Base-by-base conservation (phyloP, 495 filamentous ascomycete species). In the Xeromyces bisporus region DNA sequence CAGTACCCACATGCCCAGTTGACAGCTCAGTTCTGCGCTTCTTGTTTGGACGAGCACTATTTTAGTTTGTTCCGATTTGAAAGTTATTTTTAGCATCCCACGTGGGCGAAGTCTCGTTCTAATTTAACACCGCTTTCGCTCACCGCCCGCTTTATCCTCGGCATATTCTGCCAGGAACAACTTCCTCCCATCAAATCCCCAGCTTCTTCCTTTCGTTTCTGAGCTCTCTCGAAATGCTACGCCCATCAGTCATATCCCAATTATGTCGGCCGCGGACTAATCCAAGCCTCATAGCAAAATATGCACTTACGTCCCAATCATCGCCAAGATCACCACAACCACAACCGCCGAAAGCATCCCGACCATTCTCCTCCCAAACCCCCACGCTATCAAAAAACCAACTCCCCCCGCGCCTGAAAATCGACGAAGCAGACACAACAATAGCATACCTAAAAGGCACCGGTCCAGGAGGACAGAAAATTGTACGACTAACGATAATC, bases 391-490 rank as follows among this genome's bases (percentile, higher is more conserved):
- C 50, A 16, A 77, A 78, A 42, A 4, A 21, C 20, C 60, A 60
- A 26, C 58, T 93, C 35, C 87, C 89, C 0, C 72, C 80, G 8
- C 77, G 82, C 0, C 68, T 77, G 11, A 73, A 71, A 40, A 61
- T 92, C 38, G 57, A 71, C 8, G 86, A 93, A 40, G 58, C 63
- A 17, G 83, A 93, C 29, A 68, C 96, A 36, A 70, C 71, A 21
- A 77, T 93, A 41, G 66, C 67, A 26, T 97, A 89, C 58, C 67
- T 97, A 15, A 92, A 85, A 48, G 89, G 89, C 45, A 80, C 71
- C 43, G 89, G 89, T 7, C 89, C 89, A 1, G 89, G 89, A 28
- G 89, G 89, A 0, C 89, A 97, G 53, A 96, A 96, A 53, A 96
- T 94, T 55, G 48, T 67, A 42, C 8, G 50, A 33, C n/a, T 13